Base-by-base conservation (phyloP, 164 flowering plant species). In the Umbilicus rupestris region DNA sequence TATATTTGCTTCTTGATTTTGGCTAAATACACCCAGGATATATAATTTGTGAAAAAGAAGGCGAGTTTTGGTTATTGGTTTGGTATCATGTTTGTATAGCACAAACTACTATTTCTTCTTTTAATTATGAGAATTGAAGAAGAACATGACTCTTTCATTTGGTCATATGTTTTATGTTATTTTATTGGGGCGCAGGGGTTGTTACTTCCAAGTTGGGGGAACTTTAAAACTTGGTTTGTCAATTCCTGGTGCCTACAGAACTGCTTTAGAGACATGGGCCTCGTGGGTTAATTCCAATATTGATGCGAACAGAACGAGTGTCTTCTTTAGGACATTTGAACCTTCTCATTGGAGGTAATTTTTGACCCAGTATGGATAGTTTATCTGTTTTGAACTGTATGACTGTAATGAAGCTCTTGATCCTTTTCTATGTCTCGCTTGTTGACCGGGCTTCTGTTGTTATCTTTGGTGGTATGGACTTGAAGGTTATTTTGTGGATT, bases 261-360 rank as follows among this genome's bases (percentile, higher is more conserved):
- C 33, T 26, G 82, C 89, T 62, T 71, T 85, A 33, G 49, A 65
- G 7, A 85, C 86, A 20, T 80, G 83, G 89, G 79, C 82, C 30
- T 74, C 80, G 12, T 85, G 89, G 89, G 73, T 81, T 49, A 80
- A 81, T 42, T 68, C 69, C 5, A 69, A 15, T 16, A 74, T 85
- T 15, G 64, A 85, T 62, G 70, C 79, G 42, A 85, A 73, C 44
- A 73, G 69, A 65, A 85, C 89, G 4, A 76, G 64, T 28, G 82
- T 85, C 35, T 78, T 83, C 70, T 81, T 85, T 72, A 77, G 89
- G 11, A 79, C 84, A 1, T 81, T 77, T 70, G 86, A 81, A 65
- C 73, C 86, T 70, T 72, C 83, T 64, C 89, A 85, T 47, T 85
- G 85, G 85, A 80, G 85, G 88, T 84, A 69, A 10, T 11, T 15